Conservation (phyloP, 2,329 filamentous ascomycete species). For the Epicoccum nigrum region DNA sequence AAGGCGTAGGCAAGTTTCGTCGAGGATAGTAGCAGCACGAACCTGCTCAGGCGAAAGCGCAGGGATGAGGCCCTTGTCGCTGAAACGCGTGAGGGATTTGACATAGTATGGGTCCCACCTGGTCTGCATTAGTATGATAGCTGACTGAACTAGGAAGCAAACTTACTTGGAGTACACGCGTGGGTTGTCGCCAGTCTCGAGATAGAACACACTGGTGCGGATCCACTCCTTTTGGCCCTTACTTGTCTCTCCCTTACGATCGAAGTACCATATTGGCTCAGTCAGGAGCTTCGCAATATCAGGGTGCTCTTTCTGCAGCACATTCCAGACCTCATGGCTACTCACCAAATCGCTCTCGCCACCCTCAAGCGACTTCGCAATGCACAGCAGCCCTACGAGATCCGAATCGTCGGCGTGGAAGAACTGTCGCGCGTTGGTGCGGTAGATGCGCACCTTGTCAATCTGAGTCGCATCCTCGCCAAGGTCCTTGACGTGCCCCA, state of each 20-base stretch:
- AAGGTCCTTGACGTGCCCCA: slow-evolving; percentile 88
- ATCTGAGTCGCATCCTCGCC: slow-evolving; percentile 82
- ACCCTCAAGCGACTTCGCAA: slow-evolving; percentile 77
- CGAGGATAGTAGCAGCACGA: slow-evolving; percentile 71
- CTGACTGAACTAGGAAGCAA: background rate
- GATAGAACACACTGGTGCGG: slow-evolving; percentile 73
- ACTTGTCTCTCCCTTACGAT: slow-evolving; percentile 84
- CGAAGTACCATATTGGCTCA: slow-evolving; percentile 87
- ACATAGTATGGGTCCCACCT: slow-evolving; percentile 89
- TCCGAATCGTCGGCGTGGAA: slow-evolving; percentile 87
- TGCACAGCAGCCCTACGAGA: slow-evolving; percentile 81
- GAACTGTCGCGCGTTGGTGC: slow-evolving; percentile 83
- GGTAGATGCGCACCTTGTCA: slow-evolving; percentile 87
- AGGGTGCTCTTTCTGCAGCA: slow-evolving; percentile 73
- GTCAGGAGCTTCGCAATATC: slow-evolving; percentile 79
- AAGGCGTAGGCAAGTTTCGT: slow-evolving; percentile 75
- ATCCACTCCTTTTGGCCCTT: slow-evolving; percentile 77
- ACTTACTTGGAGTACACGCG: slow-evolving; percentile 75
- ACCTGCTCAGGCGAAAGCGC: slow-evolving; percentile 71
- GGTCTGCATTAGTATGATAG: slow-evolving; percentile 15
- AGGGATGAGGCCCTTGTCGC: slow-evolving; percentile 73
- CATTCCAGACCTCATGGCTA: slow-evolving; percentile 82
- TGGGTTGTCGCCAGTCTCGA: slow-evolving; percentile 70
- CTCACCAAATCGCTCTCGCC: slow-evolving; percentile 84
- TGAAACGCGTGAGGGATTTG: slow-evolving; percentile 75